Evolutionary conservation across 148 eudicot species (phyloP).

Genomic region (Beta vulgaris): DNA sequence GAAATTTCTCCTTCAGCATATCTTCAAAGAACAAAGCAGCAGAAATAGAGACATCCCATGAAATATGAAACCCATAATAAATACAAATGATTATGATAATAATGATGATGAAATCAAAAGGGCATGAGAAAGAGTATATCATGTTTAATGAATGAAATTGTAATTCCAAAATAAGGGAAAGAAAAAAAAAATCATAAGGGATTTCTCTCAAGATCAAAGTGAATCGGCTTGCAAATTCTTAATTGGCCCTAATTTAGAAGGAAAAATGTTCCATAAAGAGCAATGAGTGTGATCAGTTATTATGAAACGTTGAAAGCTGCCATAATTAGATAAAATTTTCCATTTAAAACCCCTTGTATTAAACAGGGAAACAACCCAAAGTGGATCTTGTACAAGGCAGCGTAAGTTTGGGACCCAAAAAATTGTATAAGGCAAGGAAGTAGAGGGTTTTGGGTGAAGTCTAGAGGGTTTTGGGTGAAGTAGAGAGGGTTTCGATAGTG

Average conservation of each 20-base stretch:
- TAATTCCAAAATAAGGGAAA: background rate
- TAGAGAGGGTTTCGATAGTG: too few species aligned
- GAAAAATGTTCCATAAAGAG: background rate
- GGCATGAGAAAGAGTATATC: slow-evolving; percentile 15
- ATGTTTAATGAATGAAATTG: slow-evolving; percentile 16
- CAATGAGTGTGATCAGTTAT: slow-evolving; percentile 16
- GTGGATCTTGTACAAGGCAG: too few species aligned
- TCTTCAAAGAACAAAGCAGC: slow-evolving; percentile 16
- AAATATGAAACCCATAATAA: slow-evolving; percentile 25
- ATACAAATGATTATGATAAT: slow-evolving; percentile 15
- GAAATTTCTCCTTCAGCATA: slow-evolving; percentile 18
- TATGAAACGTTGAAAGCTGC: slow-evolving; percentile 18
- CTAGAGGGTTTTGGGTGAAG: too few species aligned
- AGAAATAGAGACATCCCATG: slow-evolving; percentile 28
- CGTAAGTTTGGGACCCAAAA: too few species aligned
- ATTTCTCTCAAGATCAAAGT: slow-evolving; percentile 11
- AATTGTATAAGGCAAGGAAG: too few species aligned
- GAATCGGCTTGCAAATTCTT: slow-evolving; percentile 13
- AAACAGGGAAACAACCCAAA: background rate
- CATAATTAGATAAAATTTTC: slow-evolving; percentile 27
- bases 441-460: too few species aligned
- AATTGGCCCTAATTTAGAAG: slow-evolving; percentile 7
- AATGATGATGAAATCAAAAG: slow-evolving; percentile 8
- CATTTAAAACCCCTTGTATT: background rate
- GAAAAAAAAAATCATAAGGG: slow-evolving; percentile 5